Evolutionary conservation across 2,329 filamentous ascomycete species (phyloP), one percentile per base, ranked within the genome.

Genomic region (Aspergillus sp.): DNA sequence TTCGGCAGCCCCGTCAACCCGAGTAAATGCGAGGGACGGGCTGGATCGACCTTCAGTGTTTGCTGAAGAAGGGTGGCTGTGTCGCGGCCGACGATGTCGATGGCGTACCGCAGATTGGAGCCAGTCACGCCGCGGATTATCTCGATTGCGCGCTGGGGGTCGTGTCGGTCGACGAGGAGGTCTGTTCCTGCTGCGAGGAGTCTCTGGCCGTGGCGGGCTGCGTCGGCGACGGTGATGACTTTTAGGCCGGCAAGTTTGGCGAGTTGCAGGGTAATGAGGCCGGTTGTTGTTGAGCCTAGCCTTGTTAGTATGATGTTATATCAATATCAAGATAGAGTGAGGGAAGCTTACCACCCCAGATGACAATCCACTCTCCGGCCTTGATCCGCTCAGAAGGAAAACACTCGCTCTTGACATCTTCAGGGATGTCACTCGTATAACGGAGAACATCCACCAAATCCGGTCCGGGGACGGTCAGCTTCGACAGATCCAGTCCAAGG

Each of bases 1-100:
- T 86, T 87, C 0, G 86, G 86, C 3, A 88, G 51, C 0, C 85
- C 85, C 0, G 80, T 81, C 36, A 90, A 54, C 0, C 85, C 85
- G 0, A 89, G 74, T 0, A 90, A 68, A 62, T 90, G 86, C 1
- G 73, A 64, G 2, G 62, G 54, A 19, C 19, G 19, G 19, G 19
- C 19, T 33, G 53, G 52, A 3, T 45, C 57, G 12, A 50, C 42
- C 3, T 39, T 53, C 1, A 86, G 64, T 0, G 78, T 73, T n/a
- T 72, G 64, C 26, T 83, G 68, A 1, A 89, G 67, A 4, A 77
- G 65, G 0, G 69, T 68, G 0, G 85, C 82, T 0, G 81, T 82
- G 0, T 88, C 81, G 27, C 73, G 76, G 0, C 85, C 84, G 11
- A 78, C 74, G 0, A 83, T 86, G 52, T 90, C 86, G 13, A 89